Base-by-base conservation (phyloP, 1,284 basidiomycete genomes). In the Melanopsichium pennsylvanicum region DNA sequence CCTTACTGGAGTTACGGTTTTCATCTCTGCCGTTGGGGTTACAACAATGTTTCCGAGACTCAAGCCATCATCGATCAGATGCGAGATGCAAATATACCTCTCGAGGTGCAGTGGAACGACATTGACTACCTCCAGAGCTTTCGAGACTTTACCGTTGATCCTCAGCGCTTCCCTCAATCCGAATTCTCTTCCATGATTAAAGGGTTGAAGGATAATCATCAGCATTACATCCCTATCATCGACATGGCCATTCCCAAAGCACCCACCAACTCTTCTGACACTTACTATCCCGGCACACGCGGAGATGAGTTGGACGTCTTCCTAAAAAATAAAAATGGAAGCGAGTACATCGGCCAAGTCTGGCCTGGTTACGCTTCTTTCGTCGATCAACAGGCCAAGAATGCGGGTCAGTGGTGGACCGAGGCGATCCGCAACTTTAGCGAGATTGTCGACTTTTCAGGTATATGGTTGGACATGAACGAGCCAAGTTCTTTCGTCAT, bases 101-200 rank as follows among this genome's bases (percentile, higher is more conserved):
- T 89, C 4, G 88, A 89, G 78, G 87, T 87, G 0, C 88, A 89
- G 86, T 90, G 89, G 89, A 89, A 88, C 72, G 89, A 90, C 69
- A 89, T 90, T 59, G 89, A 90, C 80, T 70, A 89, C 48, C 29
- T 74, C 27, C 86, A 88, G 64, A 85, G 86, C 23, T 83, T 85
- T 42, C 84, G 88, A 8, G 88, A 88, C 79, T 89, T 90, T 68
- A 89, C 88, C 8, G 83, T 85, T 11, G 88, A 89, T 74, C 88
- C 88, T 12, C 83, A 86, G 21, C 85, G 84, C 32, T 90, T 86
- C 82, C 86, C 88, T 6, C 82, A 75, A 5, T 84, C 85, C 11
- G 86, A 89, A 58, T 83, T 89, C 67, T 81, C 82, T n/a, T 76
- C 76, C n/a, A 89, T 90, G 75, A 87, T 88, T 55, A 76, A 83